Percentiles rank a stretch among this genome's conserved stretches.
Conservation (phyloP, 106 monocot species). For the Allium sativum region DNA sequence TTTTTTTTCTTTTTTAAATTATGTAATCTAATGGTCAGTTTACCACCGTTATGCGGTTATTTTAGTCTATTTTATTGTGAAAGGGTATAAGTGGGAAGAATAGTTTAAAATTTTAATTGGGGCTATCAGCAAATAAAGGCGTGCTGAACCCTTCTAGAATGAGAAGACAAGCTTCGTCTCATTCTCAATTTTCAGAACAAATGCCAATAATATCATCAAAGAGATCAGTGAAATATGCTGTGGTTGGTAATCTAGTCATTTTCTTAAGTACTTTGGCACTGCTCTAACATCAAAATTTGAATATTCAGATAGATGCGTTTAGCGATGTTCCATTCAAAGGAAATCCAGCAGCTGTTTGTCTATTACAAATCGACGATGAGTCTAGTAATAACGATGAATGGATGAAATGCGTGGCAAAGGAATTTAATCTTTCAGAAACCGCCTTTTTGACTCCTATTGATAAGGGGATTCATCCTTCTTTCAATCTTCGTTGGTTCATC, state of each 20-base stretch:
- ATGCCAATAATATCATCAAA: background rate
- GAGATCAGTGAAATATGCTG: conserved; percentile 17
- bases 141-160: too few relatives aligned
- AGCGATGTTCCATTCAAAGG: conserved; percentile 24
- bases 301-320: conserved; percentile 27
- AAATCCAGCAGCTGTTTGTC: conserved; percentile 29
- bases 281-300: background rate
- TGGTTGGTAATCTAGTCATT: background rate
- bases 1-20: too few relatives aligned
- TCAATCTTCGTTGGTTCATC: conserved; percentile 19
- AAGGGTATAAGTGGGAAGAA: too few relatives aligned
- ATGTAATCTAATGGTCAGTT: too few relatives aligned
- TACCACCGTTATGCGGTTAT: too few relatives aligned
- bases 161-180: too few relatives aligned
- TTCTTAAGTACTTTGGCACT: background rate
- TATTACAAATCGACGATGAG: conserved; percentile 13
- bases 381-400: conserved; percentile 8
- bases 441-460: conserved; percentile 16
- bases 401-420: conserved; percentile 31
- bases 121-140: too few relatives aligned
- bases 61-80: too few relatives aligned
- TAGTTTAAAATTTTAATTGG: too few relatives aligned
- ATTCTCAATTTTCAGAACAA: too few relatives aligned
- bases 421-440: conserved; percentile 28
- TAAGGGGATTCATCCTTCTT: conserved; percentile 2